Conservation (phyloP, 2,329 filamentous ascomycete species). For the Aspergillus terreus region DNA sequence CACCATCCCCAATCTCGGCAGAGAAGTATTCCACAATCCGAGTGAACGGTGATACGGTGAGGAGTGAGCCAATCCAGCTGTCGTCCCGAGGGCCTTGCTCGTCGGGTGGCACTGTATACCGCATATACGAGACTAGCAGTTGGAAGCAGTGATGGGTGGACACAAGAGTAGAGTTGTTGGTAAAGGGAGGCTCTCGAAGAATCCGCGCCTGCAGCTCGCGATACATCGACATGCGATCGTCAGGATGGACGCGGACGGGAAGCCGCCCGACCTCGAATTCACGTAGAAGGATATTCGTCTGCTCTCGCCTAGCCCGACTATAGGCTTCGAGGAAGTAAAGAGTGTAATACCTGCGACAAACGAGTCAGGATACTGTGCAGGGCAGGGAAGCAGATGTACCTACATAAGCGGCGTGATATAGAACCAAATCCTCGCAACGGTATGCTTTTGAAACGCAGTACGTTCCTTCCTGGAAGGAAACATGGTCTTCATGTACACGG, state of each 20-base stretch:
- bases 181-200: constrained; percentile 38
- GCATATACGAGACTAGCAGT: constrained; percentile 37
- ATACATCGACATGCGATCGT: constrained; percentile 34
- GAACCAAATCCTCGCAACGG: constrained; percentile 33
- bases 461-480: constrained; percentile 33
- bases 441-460: constrained; percentile 31
- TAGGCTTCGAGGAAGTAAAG: constrained; percentile 42
- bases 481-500: constrained; percentile 26
- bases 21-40: constrained; percentile 42
- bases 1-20: constrained; percentile 41
- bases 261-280: constrained; percentile 37
- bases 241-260: constrained; percentile 33
- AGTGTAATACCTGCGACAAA: constrained; percentile 34
- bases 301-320: constrained; percentile 32
- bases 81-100: constrained; percentile 29
- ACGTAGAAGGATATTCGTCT: constrained; percentile 34
- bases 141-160: constrained; percentile 42
- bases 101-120: constrained; percentile 34
- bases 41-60: constrained; percentile 36
- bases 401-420: constrained; percentile 41
- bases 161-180: constrained; percentile 35
- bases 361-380: not conserved
- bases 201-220: constrained; percentile 35
- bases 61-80: constrained; percentile 39
- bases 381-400: constrained; percentile 9